Percentiles rank a stretch among this genome's conserved stretches.
These are phyloP conservation scores for Nigrograna mackinnonii DNA, from an alignment of 2,329 filamentous ascomycete genomes.

Conservation along the genomic window DNA sequence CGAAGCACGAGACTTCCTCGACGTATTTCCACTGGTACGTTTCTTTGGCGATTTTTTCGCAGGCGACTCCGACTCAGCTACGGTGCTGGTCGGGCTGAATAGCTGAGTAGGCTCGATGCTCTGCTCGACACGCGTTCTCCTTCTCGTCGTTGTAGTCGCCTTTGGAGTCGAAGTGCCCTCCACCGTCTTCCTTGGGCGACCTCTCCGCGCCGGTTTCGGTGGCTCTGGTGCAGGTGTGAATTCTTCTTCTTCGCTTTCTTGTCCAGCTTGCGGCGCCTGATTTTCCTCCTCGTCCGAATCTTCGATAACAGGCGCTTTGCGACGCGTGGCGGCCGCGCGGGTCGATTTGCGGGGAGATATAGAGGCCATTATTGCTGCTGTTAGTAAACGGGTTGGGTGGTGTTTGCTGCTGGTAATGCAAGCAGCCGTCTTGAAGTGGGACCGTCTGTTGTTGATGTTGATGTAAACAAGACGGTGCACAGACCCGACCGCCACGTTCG, in stretches of 20 bases:
- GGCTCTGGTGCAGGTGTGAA: constrained; percentile 78
- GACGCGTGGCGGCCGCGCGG: constrained; percentile 65
- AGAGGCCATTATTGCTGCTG: constrained; percentile 39
- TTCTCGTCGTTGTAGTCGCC: constrained; percentile 48
- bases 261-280: constrained; percentile 59
- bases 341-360: constrained; percentile 57
- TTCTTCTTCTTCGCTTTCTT: constrained; percentile 69
- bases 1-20: constrained; percentile 45
- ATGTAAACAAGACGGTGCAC: neutral
- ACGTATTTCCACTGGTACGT: constrained; percentile 62
- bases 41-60: constrained; percentile 61
- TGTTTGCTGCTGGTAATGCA: neutral
- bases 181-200: constrained; percentile 51
- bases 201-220: constrained; percentile 60
- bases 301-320: constrained; percentile 71
- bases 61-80: constrained; percentile 57
- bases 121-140: constrained; percentile 46
- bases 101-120: constrained; percentile 64
- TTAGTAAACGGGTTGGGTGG: neutral
- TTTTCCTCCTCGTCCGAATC: constrained; percentile 77
- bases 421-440: neutral
- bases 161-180: constrained; percentile 51
- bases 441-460: neutral
- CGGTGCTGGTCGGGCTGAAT: constrained; percentile 57
- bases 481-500: neutral